phyloP scores from a whole-genome alignment of 2,329 filamentous ascomycete genomes.

The Aspergillus alliaceus region DNA sequence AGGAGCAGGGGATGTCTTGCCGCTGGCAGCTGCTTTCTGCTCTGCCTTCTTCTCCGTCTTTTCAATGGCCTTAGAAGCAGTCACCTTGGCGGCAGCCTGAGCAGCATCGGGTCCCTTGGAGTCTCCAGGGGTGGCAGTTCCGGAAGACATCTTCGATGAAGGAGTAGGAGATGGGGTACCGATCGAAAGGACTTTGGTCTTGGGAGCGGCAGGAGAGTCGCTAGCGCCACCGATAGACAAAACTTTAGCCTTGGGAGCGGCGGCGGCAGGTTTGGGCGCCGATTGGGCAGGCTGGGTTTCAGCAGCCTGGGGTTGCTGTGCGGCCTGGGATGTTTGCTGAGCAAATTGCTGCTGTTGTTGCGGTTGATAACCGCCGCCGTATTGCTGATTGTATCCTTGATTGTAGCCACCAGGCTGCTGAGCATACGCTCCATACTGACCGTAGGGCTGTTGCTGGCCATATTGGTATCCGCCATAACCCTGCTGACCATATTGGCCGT shows the following conservation, averaged over 20 bases:
- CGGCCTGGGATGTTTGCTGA: constrained; percentile 43
- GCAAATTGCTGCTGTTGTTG: constrained; percentile 27
- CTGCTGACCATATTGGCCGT: constrained; percentile 52
- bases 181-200: constrained; percentile 77
- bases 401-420: constrained; percentile 43
- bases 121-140: constrained; percentile 54
- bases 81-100: constrained; percentile 75
- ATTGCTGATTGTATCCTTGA: constrained; percentile 48
- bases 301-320: constrained; percentile 41
- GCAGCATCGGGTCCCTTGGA: constrained; percentile 49
- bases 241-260: constrained; percentile 58
- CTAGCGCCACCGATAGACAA: constrained; percentile 60
- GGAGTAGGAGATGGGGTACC: constrained; percentile 50
- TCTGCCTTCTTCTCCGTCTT: constrained; percentile 73
- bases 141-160: constrained; percentile 40
- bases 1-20: constrained; percentile 73
- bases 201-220: constrained; percentile 46
- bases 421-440: constrained; percentile 47
- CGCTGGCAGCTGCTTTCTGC: constrained; percentile 54
- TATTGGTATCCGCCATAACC: constrained; percentile 52
- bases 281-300: constrained; percentile 41
- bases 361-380: constrained; percentile 46
- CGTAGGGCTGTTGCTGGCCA: constrained; percentile 44
- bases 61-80: constrained; percentile 85
- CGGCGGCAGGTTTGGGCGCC: constrained; percentile 51